Percentiles rank a stretch among this genome's conserved stretches.
Evolutionary conservation across 495 filamentous ascomycete species (phyloP).

Genomic region (Astrocystis sublimbata): DNA sequence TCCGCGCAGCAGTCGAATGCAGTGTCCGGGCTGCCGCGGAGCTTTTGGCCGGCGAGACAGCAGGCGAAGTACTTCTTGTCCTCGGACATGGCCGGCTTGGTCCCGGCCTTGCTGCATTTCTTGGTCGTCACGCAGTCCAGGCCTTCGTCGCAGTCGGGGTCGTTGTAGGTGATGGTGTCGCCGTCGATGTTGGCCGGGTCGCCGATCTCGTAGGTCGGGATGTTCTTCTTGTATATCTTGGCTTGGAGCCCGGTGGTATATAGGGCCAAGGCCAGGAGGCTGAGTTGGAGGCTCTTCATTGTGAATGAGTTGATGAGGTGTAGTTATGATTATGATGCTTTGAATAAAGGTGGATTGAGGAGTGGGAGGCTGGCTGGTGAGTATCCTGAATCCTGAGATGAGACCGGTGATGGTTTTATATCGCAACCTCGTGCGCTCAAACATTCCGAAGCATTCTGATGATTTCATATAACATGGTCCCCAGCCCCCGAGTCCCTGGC

Average conservation of each 20-base stretch:
- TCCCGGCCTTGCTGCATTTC: constrained; percentile 8
- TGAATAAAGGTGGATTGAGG: not conserved
- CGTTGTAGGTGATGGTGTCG: not conserved
- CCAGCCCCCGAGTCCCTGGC: too few species aligned
- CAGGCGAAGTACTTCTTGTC: constrained; percentile 16
- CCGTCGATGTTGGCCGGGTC: not conserved
- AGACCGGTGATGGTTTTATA: not conserved
- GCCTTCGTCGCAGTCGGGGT: constrained; percentile 5
- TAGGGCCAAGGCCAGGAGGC: not conserved
- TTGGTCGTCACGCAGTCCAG: not conserved
- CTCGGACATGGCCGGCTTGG: not conserved
- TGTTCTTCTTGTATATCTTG: constrained; percentile 2
- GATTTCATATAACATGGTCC: too few species aligned
- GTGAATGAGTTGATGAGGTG: not conserved
- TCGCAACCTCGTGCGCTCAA: not conserved
- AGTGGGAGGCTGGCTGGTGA: not conserved
- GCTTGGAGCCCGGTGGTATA: not conserved
- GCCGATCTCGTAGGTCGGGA: constrained; percentile 8
- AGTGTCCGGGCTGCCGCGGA: constrained; percentile 7
- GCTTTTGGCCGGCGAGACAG: constrained; percentile 9
- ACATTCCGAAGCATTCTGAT: not conserved
- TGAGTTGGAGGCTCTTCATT: constrained; percentile 11
- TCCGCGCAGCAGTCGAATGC: constrained; percentile 17
- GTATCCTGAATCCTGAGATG: too few species aligned
- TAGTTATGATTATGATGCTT: not conserved